A percentile compares a stretch with the other conserved stretches of the same genome.
Evolutionary conservation across 495 filamentous ascomycete genomes (phyloP).

Genomic region (Aspergillus panamensis): DNA sequence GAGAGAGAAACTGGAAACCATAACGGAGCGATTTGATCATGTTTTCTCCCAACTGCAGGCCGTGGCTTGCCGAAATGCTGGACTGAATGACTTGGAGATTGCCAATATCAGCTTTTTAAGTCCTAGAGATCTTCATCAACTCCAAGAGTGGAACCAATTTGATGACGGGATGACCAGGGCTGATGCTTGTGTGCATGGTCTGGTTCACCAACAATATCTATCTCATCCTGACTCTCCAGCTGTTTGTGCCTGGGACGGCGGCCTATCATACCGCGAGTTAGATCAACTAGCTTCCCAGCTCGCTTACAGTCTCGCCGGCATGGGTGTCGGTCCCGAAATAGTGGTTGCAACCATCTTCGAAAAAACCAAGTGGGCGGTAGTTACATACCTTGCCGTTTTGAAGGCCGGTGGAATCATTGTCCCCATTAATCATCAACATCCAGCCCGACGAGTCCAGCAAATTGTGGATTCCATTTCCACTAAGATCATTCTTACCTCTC

Average conservation of each 20-base stretch:
- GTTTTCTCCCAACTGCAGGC: constrained; percentile 12
- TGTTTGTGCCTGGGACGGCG: constrained; percentile 26
- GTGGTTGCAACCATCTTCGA: constrained; percentile 4
- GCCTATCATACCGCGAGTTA: constrained; percentile 28
- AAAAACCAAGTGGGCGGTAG: constrained; percentile 11
- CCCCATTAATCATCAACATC: constrained; percentile 9
- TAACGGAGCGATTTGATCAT: constrained; percentile 18
- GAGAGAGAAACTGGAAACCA: background rate
- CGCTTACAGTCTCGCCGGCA: background rate
- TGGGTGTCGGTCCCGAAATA: constrained; percentile 4
- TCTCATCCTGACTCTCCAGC: constrained; percentile 5
- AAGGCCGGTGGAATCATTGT: constrained; percentile 11
- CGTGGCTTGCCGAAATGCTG: background rate
- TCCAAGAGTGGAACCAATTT: constrained; percentile 22
- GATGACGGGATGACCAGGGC: constrained; percentile 1
- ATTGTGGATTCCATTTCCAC: background rate
- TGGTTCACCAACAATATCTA: constrained; percentile 3
- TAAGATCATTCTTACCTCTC: constrained; percentile 1
- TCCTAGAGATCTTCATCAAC: constrained; percentile 15
- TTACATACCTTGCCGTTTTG: constrained; percentile 9
- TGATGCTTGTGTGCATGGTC: constrained; percentile 8
- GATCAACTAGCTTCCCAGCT: background rate
- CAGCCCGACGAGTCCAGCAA: background rate
- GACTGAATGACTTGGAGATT: background rate
- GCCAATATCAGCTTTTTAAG: constrained; percentile 6